Evolutionary conservation across 495 filamentous ascomycete species (phyloP).

Genomic region (Tuber microsphaerosporum): DNA sequence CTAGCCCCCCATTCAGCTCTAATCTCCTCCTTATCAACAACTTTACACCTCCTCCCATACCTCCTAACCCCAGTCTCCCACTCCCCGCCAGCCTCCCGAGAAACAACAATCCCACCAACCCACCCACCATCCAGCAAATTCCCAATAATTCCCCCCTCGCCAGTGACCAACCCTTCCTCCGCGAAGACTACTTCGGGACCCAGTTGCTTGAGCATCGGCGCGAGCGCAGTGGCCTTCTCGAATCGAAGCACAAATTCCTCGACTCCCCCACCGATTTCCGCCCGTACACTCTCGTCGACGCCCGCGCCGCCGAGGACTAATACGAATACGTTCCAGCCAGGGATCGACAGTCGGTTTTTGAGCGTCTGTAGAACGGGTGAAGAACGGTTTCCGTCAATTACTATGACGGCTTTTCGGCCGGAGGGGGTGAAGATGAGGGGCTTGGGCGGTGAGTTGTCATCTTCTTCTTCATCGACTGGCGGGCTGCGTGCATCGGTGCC

Average conservation of each 20-base stretch:
- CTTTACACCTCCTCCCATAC: conserved; percentile 28
- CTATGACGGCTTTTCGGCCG: background rate
- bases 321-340: conserved; percentile 1
- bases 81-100: conserved; percentile 14
- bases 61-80: conserved; percentile 28
- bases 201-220: conserved; percentile 33
- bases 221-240: conserved; percentile 15
- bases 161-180: conserved; percentile 30
- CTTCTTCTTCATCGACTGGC: background rate
- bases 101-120: conserved; percentile 33
- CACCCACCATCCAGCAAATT: conserved; percentile 27
- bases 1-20: conserved; percentile 28
- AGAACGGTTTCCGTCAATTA: background rate
- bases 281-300: background rate
- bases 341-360: background rate
- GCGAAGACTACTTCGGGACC: conserved; percentile 34
- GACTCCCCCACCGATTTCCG: background rate
- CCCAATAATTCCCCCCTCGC: conserved; percentile 14
- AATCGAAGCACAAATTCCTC: conserved; percentile 1
- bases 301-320: background rate
- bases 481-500: background rate
- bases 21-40: conserved; percentile 27
- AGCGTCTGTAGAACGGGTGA: background rate
- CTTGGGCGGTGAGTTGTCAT: background rate
- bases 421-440: conserved; percentile 4